phyloP scores from a whole-genome alignment of 2,329 filamentous ascomycete genomes.

The Escovopsis sp. region DNA sequence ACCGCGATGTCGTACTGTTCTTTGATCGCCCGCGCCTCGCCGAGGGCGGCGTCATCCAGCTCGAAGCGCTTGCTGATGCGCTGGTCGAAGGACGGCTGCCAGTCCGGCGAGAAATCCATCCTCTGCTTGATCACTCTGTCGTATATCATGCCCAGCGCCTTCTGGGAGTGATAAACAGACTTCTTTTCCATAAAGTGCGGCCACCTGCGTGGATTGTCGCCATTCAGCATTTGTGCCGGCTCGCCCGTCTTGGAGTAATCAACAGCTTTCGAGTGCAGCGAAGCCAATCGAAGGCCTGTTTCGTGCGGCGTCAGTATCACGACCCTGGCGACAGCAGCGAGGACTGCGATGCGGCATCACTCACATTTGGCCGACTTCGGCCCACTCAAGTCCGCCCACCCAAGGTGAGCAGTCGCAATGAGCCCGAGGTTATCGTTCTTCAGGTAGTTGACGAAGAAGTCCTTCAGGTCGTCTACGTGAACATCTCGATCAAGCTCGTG shows the following conservation, averaged over 20 bases:
- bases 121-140: slow-evolving; percentile 46
- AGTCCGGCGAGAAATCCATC: slow-evolving; percentile 59
- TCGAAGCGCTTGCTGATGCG: slow-evolving; percentile 54
- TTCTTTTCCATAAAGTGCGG: slow-evolving; percentile 80
- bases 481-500: slow-evolving; percentile 46
- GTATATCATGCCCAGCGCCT: slow-evolving; percentile 68
- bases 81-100: slow-evolving; percentile 57
- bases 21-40: slow-evolving; percentile 54
- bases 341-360: slow-evolving; percentile 10
- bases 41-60: slow-evolving; percentile 38
- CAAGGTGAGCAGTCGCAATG: slow-evolving; percentile 75
- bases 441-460: slow-evolving; percentile 87
- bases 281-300: slow-evolving; percentile 52
- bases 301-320: neutral
- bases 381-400: slow-evolving; percentile 55
- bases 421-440: slow-evolving; percentile 70
- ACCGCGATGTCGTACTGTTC: slow-evolving; percentile 62
- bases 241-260: slow-evolving; percentile 88
- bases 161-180: slow-evolving; percentile 50
- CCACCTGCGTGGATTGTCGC: slow-evolving; percentile 48
- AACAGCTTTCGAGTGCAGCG: slow-evolving; percentile 78
- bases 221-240: slow-evolving; percentile 50
- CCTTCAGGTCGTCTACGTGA: slow-evolving; percentile 55
- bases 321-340: no score
- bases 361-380: slow-evolving; percentile 55